Evolutionary conservation across 768 basidiomycete species (phyloP).

Genomic region (Termitomyces sp.): DNA sequence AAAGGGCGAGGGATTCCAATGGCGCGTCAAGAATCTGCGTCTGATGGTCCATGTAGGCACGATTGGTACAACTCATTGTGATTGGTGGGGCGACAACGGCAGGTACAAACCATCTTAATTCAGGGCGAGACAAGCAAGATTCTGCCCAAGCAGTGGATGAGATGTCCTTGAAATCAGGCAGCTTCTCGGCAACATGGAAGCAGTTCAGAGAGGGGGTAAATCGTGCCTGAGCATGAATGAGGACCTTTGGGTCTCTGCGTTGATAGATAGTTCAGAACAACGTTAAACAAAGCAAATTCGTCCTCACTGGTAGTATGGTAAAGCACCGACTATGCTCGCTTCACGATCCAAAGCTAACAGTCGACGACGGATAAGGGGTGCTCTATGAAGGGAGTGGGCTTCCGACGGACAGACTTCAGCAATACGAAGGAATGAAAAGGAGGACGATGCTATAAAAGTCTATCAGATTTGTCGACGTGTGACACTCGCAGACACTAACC

Average conservation of each 20-base stretch:
- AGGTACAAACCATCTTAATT: conserved; percentile 83
- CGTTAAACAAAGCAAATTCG: background rate
- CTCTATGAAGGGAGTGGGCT: conserved; percentile 52
- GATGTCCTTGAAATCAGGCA: conserved; percentile 59
- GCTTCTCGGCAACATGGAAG: conserved; percentile 30
- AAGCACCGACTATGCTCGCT: conserved; percentile 28
- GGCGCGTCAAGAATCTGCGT: conserved; percentile 56
- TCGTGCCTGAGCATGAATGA: conserved; percentile 31
- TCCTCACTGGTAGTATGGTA: conserved; percentile 38
- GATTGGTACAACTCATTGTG: conserved; percentile 62
- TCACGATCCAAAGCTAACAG: conserved; percentile 45
- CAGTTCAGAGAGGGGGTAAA: conserved; percentile 27
- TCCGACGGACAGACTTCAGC: conserved; percentile 59
- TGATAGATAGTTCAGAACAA: conserved; percentile 3
- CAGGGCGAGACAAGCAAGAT: conserved; percentile 79
- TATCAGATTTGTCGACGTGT: background rate
- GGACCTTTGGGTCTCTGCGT: conserved; percentile 49
- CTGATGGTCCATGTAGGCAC: conserved; percentile 75
- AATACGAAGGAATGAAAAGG: conserved; percentile 79
- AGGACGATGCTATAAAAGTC: conserved; percentile 30
- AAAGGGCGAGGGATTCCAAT: conserved; percentile 71
- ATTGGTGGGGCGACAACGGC: conserved; percentile 83
- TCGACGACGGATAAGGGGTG: conserved; percentile 54
- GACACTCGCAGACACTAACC: conserved; percentile 32
- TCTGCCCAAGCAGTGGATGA: conserved; percentile 53